Percentiles rank a stretch among this genome's conserved stretches.
These are phyloP conservation scores for Trichoderma guizhouense DNA, from an alignment of 2,329 filamentous ascomycete species.

Conservation along the genomic window DNA sequence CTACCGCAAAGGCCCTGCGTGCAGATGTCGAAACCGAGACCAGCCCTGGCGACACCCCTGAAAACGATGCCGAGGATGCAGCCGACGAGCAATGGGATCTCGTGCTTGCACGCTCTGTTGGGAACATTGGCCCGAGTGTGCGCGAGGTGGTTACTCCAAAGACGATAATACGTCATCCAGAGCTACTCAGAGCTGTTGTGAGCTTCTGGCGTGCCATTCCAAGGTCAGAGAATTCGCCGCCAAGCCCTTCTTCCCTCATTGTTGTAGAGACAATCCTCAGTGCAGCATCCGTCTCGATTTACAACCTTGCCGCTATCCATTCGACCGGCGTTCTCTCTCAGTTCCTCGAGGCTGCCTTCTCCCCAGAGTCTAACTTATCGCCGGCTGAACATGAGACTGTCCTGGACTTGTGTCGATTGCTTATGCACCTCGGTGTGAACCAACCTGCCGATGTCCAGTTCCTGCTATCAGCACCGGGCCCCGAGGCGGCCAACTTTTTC, in stretches of 20 bases:
- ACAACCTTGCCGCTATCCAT: constrained; percentile 70
- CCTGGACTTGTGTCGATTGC: constrained; percentile 62
- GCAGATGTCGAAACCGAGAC: constrained; percentile 28
- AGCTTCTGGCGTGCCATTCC: constrained; percentile 63
- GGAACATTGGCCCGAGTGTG: constrained; percentile 41
- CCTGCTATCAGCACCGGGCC: constrained; percentile 55
- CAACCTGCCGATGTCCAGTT: constrained; percentile 79
- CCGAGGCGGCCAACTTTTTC: constrained; percentile 63
- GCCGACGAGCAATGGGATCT: constrained; percentile 39
- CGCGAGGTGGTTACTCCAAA: constrained; percentile 48
- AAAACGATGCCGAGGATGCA: constrained; percentile 32
- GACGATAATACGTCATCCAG: constrained; percentile 56
- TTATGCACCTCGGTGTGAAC: constrained; percentile 74
- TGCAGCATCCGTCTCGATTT: constrained; percentile 58
- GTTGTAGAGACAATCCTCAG: constrained; percentile 62
- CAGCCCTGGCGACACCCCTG: not conserved
- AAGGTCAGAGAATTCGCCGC: constrained; percentile 40
- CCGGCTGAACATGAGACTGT: constrained; percentile 57
- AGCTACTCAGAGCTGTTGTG: constrained; percentile 60
- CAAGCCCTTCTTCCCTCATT: constrained; percentile 57
- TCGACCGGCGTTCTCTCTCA: constrained; percentile 66
- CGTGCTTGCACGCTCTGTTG: constrained; percentile 35
- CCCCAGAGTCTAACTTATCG: constrained; percentile 47
- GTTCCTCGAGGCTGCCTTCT: constrained; percentile 62
- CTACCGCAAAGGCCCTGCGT: constrained; percentile 39